Percentiles rank a stretch among this genome's conserved stretches.
phyloP scores from a whole-genome alignment of 805 yeast genomes.

The Torulaspora microellipsoides region DNA sequence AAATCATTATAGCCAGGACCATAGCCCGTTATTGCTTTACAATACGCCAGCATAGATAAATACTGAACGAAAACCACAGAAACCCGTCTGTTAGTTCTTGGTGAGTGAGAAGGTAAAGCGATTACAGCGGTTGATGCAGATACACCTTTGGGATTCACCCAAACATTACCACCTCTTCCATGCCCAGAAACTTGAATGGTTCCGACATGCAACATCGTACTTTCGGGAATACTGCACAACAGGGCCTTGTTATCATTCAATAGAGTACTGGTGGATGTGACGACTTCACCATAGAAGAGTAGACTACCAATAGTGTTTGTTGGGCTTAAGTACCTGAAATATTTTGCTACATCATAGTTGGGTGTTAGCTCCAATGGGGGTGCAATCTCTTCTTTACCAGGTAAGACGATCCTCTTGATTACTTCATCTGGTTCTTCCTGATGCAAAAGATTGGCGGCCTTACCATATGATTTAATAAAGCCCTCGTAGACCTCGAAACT shows the following conservation, averaged over 20 bases:
- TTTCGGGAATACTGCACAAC: slow-evolving; percentile 44
- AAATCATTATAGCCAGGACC: slow-evolving; percentile 61
- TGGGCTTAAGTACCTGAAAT: slow-evolving; percentile 39
- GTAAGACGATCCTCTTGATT: slow-evolving; percentile 46
- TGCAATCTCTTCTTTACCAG: slow-evolving; percentile 38
- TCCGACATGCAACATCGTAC: slow-evolving; percentile 45
- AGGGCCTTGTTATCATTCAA: slow-evolving; percentile 67
- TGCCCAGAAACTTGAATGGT: slow-evolving; percentile 85
- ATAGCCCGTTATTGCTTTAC: slow-evolving; percentile 67
- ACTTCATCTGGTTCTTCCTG: slow-evolving; percentile 52
- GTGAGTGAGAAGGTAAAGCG: slow-evolving; percentile 45
- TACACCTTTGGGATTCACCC: slow-evolving; percentile 95
- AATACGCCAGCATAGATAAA: slow-evolving; percentile 73
- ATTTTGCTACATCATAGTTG: slow-evolving; percentile 59
- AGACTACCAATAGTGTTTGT: slow-evolving; percentile 52
- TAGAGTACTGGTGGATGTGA: slow-evolving; percentile 79
- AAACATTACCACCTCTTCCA: slow-evolving; percentile 91
- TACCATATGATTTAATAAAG: slow-evolving; percentile 8
- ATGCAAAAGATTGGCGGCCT: slow-evolving; percentile 11
- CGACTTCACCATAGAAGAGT: slow-evolving; percentile 77
- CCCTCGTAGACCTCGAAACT: slow-evolving; percentile 23
- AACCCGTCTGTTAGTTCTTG: slow-evolving; percentile 41
- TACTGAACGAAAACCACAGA: slow-evolving; percentile 85
- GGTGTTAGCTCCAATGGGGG: slow-evolving; percentile 62
- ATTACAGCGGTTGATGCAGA: slow-evolving; percentile 73